Conservation (phyloP, 1,284 basidiomycete species). For the Moesziomyces sp. region DNA sequence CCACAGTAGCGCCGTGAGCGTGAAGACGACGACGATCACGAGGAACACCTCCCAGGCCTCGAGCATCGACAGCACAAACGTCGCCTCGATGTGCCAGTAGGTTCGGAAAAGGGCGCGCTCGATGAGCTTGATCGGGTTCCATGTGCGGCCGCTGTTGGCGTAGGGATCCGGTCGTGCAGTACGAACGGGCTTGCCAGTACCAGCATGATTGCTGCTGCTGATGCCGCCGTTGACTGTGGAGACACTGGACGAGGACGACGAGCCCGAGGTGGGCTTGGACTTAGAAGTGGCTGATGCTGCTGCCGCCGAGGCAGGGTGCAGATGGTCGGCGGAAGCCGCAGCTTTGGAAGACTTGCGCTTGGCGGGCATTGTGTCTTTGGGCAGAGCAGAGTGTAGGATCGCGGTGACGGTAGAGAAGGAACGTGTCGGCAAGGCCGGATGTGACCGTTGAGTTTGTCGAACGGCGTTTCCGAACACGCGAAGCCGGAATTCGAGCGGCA, state of each 20-base stretch:
- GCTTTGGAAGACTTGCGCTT: conserved; percentile 26
- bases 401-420: not conserved
- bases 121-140: conserved; percentile 44
- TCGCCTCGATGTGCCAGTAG: conserved; percentile 41
- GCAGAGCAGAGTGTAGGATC: not conserved
- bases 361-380: conserved; percentile 12
- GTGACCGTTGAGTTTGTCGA: not conserved
- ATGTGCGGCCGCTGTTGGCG: conserved; percentile 15
- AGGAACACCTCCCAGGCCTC: conserved; percentile 50
- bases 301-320: conserved; percentile 23
- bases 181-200: too few species aligned
- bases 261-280: conserved; percentile 5
- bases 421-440: not conserved
- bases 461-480: not conserved
- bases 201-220: not conserved
- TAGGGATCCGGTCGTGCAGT: not conserved
- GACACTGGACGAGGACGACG: conserved; percentile 17
- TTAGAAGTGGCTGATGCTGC: conserved; percentile 1
- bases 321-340: conserved; percentile 5
- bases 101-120: conserved; percentile 43
- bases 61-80: conserved; percentile 45
- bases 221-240: conserved; percentile 11
- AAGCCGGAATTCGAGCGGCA: not conserved
- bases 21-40: conserved; percentile 34
- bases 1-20: conserved; percentile 28